Base-by-base conservation (phyloP, 192 early-diverging fungal species). In the Jimgerdemannia flammicorona region DNA sequence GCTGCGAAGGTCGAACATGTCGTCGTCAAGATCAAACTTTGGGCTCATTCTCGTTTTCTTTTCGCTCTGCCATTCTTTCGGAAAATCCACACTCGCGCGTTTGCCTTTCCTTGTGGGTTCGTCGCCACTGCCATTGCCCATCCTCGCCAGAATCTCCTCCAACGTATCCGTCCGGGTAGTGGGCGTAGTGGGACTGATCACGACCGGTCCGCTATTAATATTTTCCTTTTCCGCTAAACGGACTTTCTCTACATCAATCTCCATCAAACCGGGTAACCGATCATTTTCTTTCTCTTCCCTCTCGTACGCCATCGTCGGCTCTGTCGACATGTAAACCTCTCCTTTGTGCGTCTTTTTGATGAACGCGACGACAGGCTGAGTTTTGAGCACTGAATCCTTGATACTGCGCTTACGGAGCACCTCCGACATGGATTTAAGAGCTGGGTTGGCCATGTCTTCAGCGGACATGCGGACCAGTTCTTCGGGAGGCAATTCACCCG, bases 361-460 rank as follows among this genome's bases (percentile, higher is more conserved):
- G 44, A 87, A 83, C 42, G 84, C 84, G 40, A 75, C 80, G 41
- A 84, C 79, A 14, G 49, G 49, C 8, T 86, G 83, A n/a, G 87
- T 72, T 54, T 86, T 80, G 41, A 90, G 66, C 8, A 92, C 81
- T 4, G 89, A 86, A 66, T 91, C 81, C 66, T 87, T 81, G 20
- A 89, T 77, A 71, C 83, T 87, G 70, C 85, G 78, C 77, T 87
- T 78, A 49, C 90, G 81, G 29, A 89, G 77, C 42, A 84, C 81
- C 44, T 87, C 91, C 3, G 81, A 80, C 71, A 88, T 86, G 3
- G 82, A 84, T 73, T 89, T 84, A 9, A 93, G 77, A 70, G 89
- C 89, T 2, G 93, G 92, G 73, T 93, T 95, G 0, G 96, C 97
- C 90, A 99, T 92, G 66, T 98, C 97, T 70, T 92, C 93, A 14